A percentile compares a stretch with the other conserved stretches of the same genome.
Evolutionary conservation across 2,329 filamentous ascomycete genomes (phyloP).

Genomic region (Fonsecaea erecta): DNA sequence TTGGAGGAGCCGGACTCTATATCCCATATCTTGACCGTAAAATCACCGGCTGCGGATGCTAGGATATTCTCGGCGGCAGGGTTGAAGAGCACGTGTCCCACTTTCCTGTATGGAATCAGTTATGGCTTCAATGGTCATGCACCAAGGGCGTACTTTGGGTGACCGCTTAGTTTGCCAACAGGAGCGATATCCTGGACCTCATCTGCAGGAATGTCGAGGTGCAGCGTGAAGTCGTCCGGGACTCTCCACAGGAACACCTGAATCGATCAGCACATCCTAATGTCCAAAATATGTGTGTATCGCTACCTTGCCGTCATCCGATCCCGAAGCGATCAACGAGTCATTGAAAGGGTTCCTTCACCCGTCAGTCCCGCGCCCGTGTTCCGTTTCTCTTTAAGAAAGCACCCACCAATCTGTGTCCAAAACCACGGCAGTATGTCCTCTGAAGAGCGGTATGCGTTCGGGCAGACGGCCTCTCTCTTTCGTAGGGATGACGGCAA

Average conservation of each 20-base stretch:
- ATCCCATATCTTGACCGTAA: conserved; percentile 95
- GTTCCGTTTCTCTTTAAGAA: conserved; percentile 19
- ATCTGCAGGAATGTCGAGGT: conserved; percentile 74
- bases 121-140: conserved; percentile 7
- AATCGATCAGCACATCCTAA: conserved; percentile 33
- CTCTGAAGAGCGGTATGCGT: conserved; percentile 90
- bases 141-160: conserved; percentile 69
- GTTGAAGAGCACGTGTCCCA: conserved; percentile 98
- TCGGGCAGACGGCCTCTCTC: conserved; percentile 92
- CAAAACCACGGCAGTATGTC: conserved; percentile 91
- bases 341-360: conserved; percentile 94
- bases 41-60: conserved; percentile 92
- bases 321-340: conserved; percentile 85
- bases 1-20: conserved; percentile 75
- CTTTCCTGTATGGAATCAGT: conserved; percentile 68
- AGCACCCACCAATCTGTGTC: conserved; percentile 87
- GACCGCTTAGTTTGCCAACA: conserved; percentile 79
- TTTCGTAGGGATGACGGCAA: conserved; percentile 88
- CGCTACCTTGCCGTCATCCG: conserved; percentile 87
- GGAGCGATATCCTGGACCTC: conserved; percentile 82
- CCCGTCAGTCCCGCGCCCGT: conserved; percentile 17
- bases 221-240: conserved; percentile 81
- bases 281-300: background rate
- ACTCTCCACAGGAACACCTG: conserved; percentile 92
- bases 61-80: conserved; percentile 94